Evolutionary conservation across 805 yeast species (phyloP).

Genomic region (Spathaspora girioi): DNA sequence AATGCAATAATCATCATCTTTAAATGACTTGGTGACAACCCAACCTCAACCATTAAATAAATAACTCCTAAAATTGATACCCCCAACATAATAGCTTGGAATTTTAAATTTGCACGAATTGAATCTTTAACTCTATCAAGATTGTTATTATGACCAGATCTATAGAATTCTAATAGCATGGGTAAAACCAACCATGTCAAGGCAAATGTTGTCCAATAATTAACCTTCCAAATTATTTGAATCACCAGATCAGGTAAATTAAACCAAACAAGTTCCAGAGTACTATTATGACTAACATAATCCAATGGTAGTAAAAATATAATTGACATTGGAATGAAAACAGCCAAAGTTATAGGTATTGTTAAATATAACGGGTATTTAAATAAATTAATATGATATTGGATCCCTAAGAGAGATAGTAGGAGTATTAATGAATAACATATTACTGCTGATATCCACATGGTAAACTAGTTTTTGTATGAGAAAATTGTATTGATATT

Average conservation of each 20-base stretch:
- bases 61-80: conserved; percentile 52
- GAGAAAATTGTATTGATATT: too few relatives aligned
- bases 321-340: conserved; percentile 72
- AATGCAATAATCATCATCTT: conserved; percentile 69
- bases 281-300: conserved; percentile 51
- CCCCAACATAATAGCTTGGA: conserved; percentile 54
- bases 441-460: conserved; percentile 25
- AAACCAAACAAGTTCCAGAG: conserved; percentile 34
- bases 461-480: conserved; percentile 3
- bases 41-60: conserved; percentile 52
- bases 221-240: conserved; percentile 63
- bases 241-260: conserved; percentile 44
- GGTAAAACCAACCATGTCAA: conserved; percentile 79
- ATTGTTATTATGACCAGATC: conserved; percentile 61
- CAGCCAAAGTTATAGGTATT: conserved; percentile 51
- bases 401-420: conserved; percentile 29
- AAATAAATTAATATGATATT: conserved; percentile 31
- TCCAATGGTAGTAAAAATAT: conserved; percentile 74
- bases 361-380: conserved; percentile 39
- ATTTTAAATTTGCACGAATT: conserved; percentile 50
- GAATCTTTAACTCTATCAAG: conserved; percentile 52
- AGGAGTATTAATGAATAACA: conserved; percentile 26
- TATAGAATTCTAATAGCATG: conserved; percentile 65
- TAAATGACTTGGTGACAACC: conserved; percentile 50
- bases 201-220: conserved; percentile 78